Percentiles rank a stretch among this genome's conserved stretches.
These are phyloP conservation scores for Scenedesmus sp. DNA, from an alignment of 163 green algal species.

Conservation along the genomic window DNA sequence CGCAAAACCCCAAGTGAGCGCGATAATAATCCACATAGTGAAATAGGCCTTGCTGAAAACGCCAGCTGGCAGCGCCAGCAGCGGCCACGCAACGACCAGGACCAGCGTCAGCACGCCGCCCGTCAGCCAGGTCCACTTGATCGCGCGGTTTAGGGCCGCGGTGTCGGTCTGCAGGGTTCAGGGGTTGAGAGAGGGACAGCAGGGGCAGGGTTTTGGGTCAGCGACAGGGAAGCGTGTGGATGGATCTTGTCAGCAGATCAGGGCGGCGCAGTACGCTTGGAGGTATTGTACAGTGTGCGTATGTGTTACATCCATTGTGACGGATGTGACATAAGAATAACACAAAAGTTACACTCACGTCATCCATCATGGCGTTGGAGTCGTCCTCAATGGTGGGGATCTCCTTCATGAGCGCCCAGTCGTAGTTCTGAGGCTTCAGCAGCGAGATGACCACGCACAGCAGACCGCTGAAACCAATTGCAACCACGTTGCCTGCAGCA, in stretches of 20 bases:
- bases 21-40: constrained; percentile 73
- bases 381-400: constrained; percentile 76
- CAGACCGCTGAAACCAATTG: constrained; percentile 81
- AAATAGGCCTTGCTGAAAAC: constrained; percentile 77
- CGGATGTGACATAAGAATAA: neutral
- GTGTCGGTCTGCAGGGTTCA: constrained; percentile 15
- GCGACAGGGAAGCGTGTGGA: neutral
- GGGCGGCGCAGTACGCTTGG: no score
- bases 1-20: constrained; percentile 88
- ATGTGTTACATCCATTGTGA: neutral
- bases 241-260: neutral
- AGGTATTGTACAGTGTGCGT: no score
- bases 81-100: constrained; percentile 88
- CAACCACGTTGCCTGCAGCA: constrained; percentile 83
- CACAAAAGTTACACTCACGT: constrained; percentile 25
- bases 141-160: constrained; percentile 25
- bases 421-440: constrained; percentile 72
- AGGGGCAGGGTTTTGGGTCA: neutral
- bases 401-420: constrained; percentile 60
- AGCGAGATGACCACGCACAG: constrained; percentile 77
- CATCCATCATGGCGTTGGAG: neutral
- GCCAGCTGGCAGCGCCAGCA: constrained; percentile 86
- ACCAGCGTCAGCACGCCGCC: constrained; percentile 77
- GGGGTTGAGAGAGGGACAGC: no score
- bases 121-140: constrained; percentile 67